Base-by-base conservation (phyloP, 1,139 yeast genomes). In the Pneumocystis carinii region DNA sequence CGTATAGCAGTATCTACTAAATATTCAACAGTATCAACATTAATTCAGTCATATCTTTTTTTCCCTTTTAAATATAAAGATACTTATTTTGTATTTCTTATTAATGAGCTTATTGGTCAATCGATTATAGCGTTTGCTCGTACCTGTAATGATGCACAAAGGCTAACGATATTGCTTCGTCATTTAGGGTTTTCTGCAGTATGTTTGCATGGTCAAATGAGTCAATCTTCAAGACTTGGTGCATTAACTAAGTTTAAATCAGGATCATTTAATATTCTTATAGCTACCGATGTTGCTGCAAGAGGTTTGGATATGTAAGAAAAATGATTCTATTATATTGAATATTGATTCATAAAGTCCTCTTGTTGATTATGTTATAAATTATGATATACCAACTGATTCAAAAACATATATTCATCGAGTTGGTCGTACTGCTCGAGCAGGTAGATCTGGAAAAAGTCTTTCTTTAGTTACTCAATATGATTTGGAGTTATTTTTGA, bases 401-500 rank as follows among this genome's bases (percentile, higher is more conserved):
- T 90, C 97, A n/a, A 94, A 94, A 72, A 95, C 97, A 1, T 92
- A 94, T 70, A 90, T 94, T 69, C 98, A 92, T 74, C 81, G 98
- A 72, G 98, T 92, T 24, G 98, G 98, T 41, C 85, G 98, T 78
- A 92, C 98, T 36, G 98, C 98, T 1, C 85, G 98, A 75, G 98
- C 98, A 0, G 98, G 99, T 8, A 81, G 95, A 68, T 83, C 95
- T 0, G 99, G 99, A 62, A 88, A 87, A 73, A 89, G 97, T 2
- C 80, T 92, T 48, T 87, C 97, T 5, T 78, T 92, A 65, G 95
- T 92, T 36, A 90, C 97, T 0, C 99, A 92, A 74, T 94, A 92
- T 72, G 98, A 92, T 73, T 79, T 92, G 67, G 97, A 90, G 74
- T 77, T 90, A 71, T 87, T 87, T 71, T 77, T 90, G 68, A 80